Evolutionary conservation across 805 yeast species (phyloP), one percentile per base, ranked within the genome.

Genomic region (Yarrowia sp.): DNA sequence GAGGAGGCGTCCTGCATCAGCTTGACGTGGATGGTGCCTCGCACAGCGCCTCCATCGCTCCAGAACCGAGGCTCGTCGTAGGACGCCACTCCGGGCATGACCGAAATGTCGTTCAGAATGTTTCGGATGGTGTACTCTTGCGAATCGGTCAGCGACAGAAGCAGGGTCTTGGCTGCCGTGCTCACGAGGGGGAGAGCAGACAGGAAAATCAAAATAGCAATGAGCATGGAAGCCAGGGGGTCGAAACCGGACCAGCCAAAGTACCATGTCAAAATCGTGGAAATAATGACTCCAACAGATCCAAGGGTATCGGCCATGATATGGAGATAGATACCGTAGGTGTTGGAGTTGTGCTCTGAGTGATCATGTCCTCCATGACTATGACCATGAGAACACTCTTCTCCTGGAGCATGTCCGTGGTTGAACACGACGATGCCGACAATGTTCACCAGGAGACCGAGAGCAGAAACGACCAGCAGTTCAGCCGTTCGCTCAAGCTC

Each of bases 281-380:
- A 92, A 0, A 92, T 77, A n/a, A 95, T 93, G 17, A 96, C 99
- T 8, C 98, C 98, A 0, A 93, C 96, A 0, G 98, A 94, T 0
- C 99, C 99, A 47, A 95, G 80, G 0, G 98, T 93, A 74, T 95
- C 99, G 0, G 99, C 99, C 53, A 95, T 76, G 38, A 95, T 90
- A 73, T 95, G 99, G 53, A 95, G 80, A 74, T 95, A 95, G 6
- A 95, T 91, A 14, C 99, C 99, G 68, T 89, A 87, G 96, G 94
- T 90, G 76, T 94, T 94, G 49, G 85, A 88, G 72, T 86, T 84
- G 67, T 50, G 63, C 49, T 70, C 72, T 2, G 72, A 67, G 68
- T 79, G 79, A 2, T 69, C 67, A 30, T 73, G 73, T 6, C 75
- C 76, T 8, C 70, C 63, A 58, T 73, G 77, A 0, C 81, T 79